phyloP scores from a whole-genome alignment of 2,329 filamentous ascomycete genomes.

The Paecilomyces sp. region DNA sequence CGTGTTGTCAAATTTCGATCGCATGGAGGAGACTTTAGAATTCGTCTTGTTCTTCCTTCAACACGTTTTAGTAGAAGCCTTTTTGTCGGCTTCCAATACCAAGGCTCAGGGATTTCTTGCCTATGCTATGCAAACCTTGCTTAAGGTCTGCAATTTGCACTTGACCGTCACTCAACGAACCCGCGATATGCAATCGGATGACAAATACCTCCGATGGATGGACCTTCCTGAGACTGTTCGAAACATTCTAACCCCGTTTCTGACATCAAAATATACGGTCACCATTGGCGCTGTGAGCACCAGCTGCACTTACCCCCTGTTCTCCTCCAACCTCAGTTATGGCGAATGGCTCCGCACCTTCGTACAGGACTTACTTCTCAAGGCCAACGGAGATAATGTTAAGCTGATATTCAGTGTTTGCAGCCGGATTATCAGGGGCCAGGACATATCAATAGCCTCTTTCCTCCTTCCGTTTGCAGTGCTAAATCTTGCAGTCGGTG shows the following conservation, averaged over 20 bases:
- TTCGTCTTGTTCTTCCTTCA: constrained; percentile 83
- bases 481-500: constrained; percentile 72
- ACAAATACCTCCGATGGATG: constrained; percentile 67
- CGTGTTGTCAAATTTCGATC: constrained; percentile 78
- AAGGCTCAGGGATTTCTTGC: constrained; percentile 85
- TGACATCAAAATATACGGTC: constrained; percentile 75
- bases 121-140: constrained; percentile 87
- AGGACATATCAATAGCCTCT: constrained; percentile 77
- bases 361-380: constrained; percentile 73
- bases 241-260: constrained; percentile 79
- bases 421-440: constrained; percentile 72
- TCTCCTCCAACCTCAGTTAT: constrained; percentile 61
- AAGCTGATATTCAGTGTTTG: constrained; percentile 73
- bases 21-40: constrained; percentile 68
- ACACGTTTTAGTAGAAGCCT: constrained; percentile 82
- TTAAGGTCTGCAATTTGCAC: constrained; percentile 69
- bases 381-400: constrained; percentile 66
- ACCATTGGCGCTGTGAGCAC: constrained; percentile 51
- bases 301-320: constrained; percentile 68
- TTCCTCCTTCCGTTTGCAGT: constrained; percentile 86
- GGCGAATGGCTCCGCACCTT: constrained; percentile 74
- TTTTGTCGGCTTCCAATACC: constrained; percentile 82
- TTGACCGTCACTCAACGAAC: constrained; percentile 46
- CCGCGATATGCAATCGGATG: constrained; percentile 49
- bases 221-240: constrained; percentile 68